phyloP scores from a whole-genome alignment of 495 filamentous ascomycete genomes.

The Niebla homalea region DNA sequence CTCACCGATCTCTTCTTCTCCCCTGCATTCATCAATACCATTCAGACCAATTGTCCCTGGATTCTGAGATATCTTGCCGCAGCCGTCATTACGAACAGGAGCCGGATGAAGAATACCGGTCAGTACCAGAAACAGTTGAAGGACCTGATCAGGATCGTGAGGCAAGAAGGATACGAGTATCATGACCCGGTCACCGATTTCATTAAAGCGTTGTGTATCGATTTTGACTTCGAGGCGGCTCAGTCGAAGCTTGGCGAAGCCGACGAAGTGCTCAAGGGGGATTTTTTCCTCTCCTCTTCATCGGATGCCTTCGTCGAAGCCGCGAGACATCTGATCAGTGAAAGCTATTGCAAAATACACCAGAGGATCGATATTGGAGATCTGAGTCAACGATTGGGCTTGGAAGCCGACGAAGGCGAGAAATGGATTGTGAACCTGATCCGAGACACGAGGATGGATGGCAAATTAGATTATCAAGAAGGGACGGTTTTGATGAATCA shows the following conservation, averaged over 20 bases:
- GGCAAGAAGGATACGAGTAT: constrained; percentile 97
- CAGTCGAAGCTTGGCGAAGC: constrained; percentile 83
- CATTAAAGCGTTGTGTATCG: constrained; percentile 87
- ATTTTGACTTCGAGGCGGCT: constrained; percentile 98
- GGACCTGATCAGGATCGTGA: constrained; percentile 84
- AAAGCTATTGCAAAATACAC: constrained; percentile 99
- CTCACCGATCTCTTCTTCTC: constrained; percentile 95
- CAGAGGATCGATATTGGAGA: constrained; percentile 92
- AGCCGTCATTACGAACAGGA: constrained; percentile 91
- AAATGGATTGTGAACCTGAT: constrained; percentile 99
- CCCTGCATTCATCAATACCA: constrained; percentile 93
- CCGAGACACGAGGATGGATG: constrained; percentile 89
- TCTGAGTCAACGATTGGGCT: constrained; percentile 73
- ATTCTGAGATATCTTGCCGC: constrained; percentile 88
- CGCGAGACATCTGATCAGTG: constrained; percentile 89
- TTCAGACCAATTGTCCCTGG: constrained; percentile 96
- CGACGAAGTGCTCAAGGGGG: constrained; percentile 78
- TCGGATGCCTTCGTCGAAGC: constrained; percentile 88
- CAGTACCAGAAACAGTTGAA: constrained; percentile 96
- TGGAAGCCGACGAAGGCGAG: constrained; percentile 89
- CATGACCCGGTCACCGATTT: constrained; percentile 91
- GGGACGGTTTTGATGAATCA: constrained; percentile 99
- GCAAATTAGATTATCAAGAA: constrained; percentile 98
- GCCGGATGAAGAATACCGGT: constrained; percentile 60
- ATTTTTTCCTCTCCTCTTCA: constrained; percentile 85